These are phyloP conservation scores for Amanita polypyramis DNA, from an alignment of 768 basidiomycete genomes.

Conservation along the genomic window DNA sequence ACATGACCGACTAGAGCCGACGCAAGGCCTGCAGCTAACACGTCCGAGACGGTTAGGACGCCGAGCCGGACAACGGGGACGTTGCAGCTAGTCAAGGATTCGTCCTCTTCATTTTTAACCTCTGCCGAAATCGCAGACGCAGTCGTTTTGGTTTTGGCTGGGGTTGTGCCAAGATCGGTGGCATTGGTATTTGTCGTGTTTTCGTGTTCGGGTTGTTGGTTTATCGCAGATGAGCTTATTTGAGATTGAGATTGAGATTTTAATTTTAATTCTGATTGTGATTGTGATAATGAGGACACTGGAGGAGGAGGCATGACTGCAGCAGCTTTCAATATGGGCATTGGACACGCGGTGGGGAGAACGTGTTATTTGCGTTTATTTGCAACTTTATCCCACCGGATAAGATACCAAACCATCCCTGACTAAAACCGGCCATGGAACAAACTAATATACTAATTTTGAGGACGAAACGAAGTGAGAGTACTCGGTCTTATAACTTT, in stretches of 20 bases:
- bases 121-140: too few relatives aligned
- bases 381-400: background rate
- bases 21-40: slow-evolving; percentile 55
- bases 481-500: too few relatives aligned
- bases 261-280: background rate
- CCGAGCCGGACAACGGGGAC: slow-evolving; percentile 36
- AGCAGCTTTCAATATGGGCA: background rate
- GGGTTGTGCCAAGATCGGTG: too few relatives aligned
- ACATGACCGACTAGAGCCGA: slow-evolving; percentile 57
- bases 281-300: background rate
- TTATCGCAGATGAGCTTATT: too few relatives aligned
- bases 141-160: too few relatives aligned
- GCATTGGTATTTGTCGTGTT: too few relatives aligned
- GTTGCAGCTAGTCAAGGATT: slow-evolving; percentile 6
- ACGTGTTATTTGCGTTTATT: background rate
- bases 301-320: background rate
- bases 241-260: background rate
- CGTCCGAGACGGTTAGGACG: slow-evolving; percentile 39
- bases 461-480: too few relatives aligned
- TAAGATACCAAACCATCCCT: too few relatives aligned
- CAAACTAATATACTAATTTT: too few relatives aligned
- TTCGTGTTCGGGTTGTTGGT: too few relatives aligned
- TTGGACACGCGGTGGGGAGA: background rate
- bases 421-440: too few relatives aligned
- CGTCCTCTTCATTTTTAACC: too few relatives aligned